These are phyloP conservation scores for Ambrosia artemisiifolia DNA, from an alignment of 129 eudicot genomes.

Conservation along the genomic window DNA sequence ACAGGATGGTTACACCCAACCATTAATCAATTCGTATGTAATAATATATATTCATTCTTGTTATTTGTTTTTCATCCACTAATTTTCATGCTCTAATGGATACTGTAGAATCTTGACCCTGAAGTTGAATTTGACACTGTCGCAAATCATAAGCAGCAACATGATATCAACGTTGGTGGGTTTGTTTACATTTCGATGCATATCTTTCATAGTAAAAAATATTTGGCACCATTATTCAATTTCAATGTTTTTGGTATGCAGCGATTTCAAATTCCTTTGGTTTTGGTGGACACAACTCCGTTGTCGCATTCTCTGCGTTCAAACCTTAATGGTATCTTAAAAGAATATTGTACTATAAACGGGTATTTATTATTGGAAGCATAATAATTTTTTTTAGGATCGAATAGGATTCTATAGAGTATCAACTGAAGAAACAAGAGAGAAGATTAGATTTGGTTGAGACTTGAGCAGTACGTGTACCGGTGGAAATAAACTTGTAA, in stretches of 20 bases:
- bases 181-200: background rate
- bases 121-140: slow-evolving; percentile 21
- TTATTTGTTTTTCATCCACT: background rate
- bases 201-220: background rate
- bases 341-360: too few relatives aligned
- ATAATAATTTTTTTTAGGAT: too few relatives aligned
- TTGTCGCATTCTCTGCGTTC: slow-evolving; percentile 76
- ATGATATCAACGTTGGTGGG: slow-evolving; percentile 31
- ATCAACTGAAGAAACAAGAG: too few relatives aligned
- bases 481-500: too few relatives aligned
- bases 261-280: slow-evolving; percentile 86
- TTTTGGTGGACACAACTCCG: slow-evolving; percentile 11
- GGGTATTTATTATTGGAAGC: too few relatives aligned
- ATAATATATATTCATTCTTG: background rate
- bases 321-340: slow-evolving; percentile 36
- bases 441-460: too few relatives aligned
- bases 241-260: slow-evolving; percentile 25
- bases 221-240: background rate
- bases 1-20: slow-evolving; percentile 91
- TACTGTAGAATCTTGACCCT: slow-evolving; percentile 9
- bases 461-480: too few relatives aligned
- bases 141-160: slow-evolving; percentile 19
- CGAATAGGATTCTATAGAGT: too few relatives aligned
- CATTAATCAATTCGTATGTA: slow-evolving; percentile 74
- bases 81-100: background rate